phyloP scores from a whole-genome alignment of 2,329 filamentous ascomycete species.

The Fonsecaea erecta region DNA sequence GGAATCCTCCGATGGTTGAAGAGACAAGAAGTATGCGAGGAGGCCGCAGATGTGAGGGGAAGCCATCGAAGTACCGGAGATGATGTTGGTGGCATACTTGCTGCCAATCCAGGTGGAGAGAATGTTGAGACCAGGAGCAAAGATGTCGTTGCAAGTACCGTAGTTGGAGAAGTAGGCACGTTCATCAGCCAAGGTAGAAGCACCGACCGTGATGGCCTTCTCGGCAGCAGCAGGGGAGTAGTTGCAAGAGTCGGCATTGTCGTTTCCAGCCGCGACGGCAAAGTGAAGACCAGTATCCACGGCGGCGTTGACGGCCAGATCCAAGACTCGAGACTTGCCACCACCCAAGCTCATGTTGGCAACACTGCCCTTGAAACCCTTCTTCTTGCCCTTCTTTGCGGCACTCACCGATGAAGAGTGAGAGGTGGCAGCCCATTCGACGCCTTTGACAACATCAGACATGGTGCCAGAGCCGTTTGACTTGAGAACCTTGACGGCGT shows the following conservation, averaged over 20 bases:
- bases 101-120: constrained; percentile 98
- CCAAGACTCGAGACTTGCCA: constrained; percentile 91
- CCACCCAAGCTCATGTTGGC: constrained; percentile 99
- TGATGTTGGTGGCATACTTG: constrained; percentile 96
- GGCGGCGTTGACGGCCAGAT: constrained; percentile 90
- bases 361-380: constrained; percentile 98
- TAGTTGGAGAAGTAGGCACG: constrained; percentile 99
- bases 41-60: constrained; percentile 97
- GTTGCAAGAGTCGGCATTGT: constrained; percentile 98
- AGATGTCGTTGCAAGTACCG: constrained; percentile 94
- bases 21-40: constrained; percentile 95
- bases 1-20: constrained; percentile 87
- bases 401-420: constrained; percentile 76
- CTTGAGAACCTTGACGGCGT: constrained; percentile 96
- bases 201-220: constrained; percentile 93
- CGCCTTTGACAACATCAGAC: constrained; percentile 98
- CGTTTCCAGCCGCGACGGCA: constrained; percentile 96
- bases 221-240: constrained; percentile 94
- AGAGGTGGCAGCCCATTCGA: constrained; percentile 85
- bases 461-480: constrained; percentile 98
- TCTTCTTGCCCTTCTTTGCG: constrained; percentile 83
- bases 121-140: constrained; percentile 95
- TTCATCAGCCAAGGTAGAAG: constrained; percentile 88
- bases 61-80: constrained; percentile 99
- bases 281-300: constrained; percentile 94